phyloP scores from a whole-genome alignment of 192 early-diverging fungal species.

The Jimgerdemannia lactiflua region DNA sequence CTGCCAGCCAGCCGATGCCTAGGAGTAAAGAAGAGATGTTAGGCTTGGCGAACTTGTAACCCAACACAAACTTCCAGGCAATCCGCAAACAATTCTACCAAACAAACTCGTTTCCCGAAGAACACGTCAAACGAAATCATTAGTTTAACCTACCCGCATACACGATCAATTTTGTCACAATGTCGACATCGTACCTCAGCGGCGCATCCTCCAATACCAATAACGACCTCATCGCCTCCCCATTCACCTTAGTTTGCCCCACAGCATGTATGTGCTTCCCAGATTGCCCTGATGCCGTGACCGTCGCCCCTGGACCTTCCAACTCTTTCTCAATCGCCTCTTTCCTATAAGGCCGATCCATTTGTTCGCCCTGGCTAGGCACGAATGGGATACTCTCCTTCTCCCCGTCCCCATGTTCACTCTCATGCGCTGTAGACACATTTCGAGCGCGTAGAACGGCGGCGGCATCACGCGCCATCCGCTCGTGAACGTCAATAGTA shows the following conservation, averaged over 20 bases:
- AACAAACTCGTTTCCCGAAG: neutral
- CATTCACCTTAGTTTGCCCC: neutral
- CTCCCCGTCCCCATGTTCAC: neutral
- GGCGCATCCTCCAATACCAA: conserved; percentile 33
- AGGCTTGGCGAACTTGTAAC: neutral
- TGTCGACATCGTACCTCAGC: conserved; percentile 53
- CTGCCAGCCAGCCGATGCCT: conserved; percentile 51
- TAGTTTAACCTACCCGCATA: conserved; percentile 40
- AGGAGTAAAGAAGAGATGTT: neutral
- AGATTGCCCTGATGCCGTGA: neutral
- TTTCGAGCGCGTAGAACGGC: conserved; percentile 3
- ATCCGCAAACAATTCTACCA: too few relatives aligned
- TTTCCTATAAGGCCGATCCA: neutral
- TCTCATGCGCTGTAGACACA: neutral
- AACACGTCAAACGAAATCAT: neutral
- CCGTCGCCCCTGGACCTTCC: neutral
- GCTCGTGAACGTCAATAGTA: conserved; percentile 44
- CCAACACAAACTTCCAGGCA: neutral
- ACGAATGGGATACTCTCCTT: neutral
- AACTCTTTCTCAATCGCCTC: conserved; percentile 13
- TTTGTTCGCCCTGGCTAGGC: neutral
- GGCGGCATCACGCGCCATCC: conserved; percentile 28
- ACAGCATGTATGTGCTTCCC: neutral
- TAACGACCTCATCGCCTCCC: conserved; percentile 3
- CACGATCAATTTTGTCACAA: conserved; percentile 57